Evolutionary conservation across 805 yeast species (phyloP), one percentile per base, ranked within the genome.

Genomic region (Saccharomycodes ludwigii): DNA sequence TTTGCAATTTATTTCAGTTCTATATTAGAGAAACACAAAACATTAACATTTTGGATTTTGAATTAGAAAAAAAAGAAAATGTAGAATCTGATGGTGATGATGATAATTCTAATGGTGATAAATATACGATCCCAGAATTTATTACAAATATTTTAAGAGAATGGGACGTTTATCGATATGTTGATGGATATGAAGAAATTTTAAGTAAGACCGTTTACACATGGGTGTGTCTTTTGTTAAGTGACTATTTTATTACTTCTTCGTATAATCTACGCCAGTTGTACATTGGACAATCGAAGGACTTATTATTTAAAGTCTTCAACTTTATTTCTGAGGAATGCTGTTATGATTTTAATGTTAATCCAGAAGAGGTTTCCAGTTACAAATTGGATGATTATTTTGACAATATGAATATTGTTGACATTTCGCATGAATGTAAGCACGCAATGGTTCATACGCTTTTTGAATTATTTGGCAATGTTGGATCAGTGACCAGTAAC

Each of bases 181-280:
- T 38, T 63, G 18, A 70, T n/a, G n/a, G n/a, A n/a, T n/a, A 56
- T 6, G 24, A 29, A 17, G 45, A 45, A 14, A 41, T 44, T n/a
- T n/a, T n/a, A n/a, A n/a, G n/a, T n/a, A n/a, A n/a, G n/a, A n/a
- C n/a, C n/a, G n/a, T n/a, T n/a, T 78, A 68, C 46, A 41, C 78
- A 21, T 76, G 81, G 76, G 58, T 72, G 34, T 85, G 94, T 93
- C 58, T 56, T 38, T 57, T 82, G 33, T 51, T 80, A 0, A 63
- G 80, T 39, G 58, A 56, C 18, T 73, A 73, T 50, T 79, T 84
- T 47, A 63, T 66, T 31, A 71, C 73, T 36, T 66, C 79, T 5
- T 71, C 91, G 1, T 73, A 71, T 40, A 67, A 70, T 24, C 63
- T 84, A 40, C 65, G 85, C 35, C 65, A 69, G 28, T 59, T 64